These are phyloP conservation scores for Gelatoporia subvermispora DNA, from an alignment of 768 basidiomycete species.

Conservation along the genomic window DNA sequence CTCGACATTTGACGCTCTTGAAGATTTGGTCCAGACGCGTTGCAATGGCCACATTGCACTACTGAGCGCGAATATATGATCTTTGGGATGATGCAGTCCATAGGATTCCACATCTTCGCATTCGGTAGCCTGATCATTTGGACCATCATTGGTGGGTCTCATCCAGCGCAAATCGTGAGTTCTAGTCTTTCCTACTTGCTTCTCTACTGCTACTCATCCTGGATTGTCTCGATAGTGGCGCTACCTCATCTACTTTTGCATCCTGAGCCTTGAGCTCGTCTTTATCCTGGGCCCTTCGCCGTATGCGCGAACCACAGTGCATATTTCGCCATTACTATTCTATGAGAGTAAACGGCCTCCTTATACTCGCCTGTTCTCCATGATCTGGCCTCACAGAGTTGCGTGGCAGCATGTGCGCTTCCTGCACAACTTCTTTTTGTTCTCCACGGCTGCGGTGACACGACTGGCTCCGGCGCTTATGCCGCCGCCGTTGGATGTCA, in stretches of 20 bases:
- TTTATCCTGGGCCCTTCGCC: constrained; percentile 60
- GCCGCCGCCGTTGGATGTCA: constrained; percentile 26
- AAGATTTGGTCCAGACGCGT: constrained; percentile 75
- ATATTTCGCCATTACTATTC: constrained; percentile 24
- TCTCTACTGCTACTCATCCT: not conserved
- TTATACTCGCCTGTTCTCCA: constrained; percentile 27
- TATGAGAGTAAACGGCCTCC: constrained; percentile 10
- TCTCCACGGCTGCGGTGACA: constrained; percentile 66
- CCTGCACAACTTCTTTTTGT: constrained; percentile 73
- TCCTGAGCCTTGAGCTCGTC: constrained; percentile 58
- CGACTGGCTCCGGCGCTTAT: constrained; percentile 67
- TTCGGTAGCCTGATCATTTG: constrained; percentile 54
- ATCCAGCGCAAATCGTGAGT: constrained; percentile 61
- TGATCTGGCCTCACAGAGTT: constrained; percentile 58
- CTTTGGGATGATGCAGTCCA: constrained; percentile 56
- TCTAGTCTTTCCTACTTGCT: not conserved
- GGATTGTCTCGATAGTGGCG: constrained; percentile 57
- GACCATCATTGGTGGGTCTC: constrained; percentile 55
- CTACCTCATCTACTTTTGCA: constrained; percentile 61
- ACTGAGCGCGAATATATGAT: constrained; percentile 67
- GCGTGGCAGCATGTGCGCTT: constrained; percentile 74
- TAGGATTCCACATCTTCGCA: constrained; percentile 64
- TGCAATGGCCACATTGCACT: constrained; percentile 63
- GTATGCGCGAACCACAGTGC: constrained; percentile 20
- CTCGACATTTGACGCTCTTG: constrained; percentile 1